These are phyloP conservation scores for Lagenaria siceraria DNA, from an alignment of 306 rosid genomes.

Conservation along the genomic window DNA sequence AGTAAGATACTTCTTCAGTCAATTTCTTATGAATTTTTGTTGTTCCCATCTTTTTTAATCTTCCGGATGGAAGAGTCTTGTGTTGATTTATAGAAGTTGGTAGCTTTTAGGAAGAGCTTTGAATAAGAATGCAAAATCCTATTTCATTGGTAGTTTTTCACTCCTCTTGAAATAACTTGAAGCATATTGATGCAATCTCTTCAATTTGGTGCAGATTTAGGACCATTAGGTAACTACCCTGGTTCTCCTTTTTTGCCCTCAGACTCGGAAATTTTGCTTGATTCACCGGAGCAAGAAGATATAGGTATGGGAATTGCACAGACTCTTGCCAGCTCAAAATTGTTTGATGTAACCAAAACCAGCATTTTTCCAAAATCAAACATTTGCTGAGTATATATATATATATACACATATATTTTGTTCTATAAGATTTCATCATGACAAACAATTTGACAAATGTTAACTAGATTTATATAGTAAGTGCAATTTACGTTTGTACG, in stretches of 20 bases:
- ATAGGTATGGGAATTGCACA: conserved; percentile 39
- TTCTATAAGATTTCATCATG: not conserved
- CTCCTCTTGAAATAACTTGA: not conserved
- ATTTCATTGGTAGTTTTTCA: not conserved
- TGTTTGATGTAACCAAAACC: not conserved
- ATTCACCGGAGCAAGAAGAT: conserved; percentile 90
- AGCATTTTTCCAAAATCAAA: not conserved
- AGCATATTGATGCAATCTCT: conserved; percentile 2
- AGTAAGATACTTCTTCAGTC: not conserved
- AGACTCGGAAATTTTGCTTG: conserved; percentile 82
- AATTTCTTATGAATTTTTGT: not conserved
- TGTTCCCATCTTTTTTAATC: not conserved
- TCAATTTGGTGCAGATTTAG: conserved; percentile 59
- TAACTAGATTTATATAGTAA: not conserved
- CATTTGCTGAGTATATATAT: not conserved
- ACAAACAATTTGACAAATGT: not conserved
- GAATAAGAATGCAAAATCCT: not conserved
- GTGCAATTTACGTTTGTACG: not conserved
- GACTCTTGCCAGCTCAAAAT: not conserved
- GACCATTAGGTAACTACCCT: conserved; percentile 82
- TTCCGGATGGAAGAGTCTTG: not conserved
- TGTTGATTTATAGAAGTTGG: not conserved
- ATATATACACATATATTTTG: not conserved
- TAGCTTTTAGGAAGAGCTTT: not conserved
- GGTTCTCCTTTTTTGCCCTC: conserved; percentile 93